These are phyloP conservation scores for Tolypocladium nubicola DNA, from an alignment of 2,329 filamentous ascomycete species.

Conservation along the genomic window DNA sequence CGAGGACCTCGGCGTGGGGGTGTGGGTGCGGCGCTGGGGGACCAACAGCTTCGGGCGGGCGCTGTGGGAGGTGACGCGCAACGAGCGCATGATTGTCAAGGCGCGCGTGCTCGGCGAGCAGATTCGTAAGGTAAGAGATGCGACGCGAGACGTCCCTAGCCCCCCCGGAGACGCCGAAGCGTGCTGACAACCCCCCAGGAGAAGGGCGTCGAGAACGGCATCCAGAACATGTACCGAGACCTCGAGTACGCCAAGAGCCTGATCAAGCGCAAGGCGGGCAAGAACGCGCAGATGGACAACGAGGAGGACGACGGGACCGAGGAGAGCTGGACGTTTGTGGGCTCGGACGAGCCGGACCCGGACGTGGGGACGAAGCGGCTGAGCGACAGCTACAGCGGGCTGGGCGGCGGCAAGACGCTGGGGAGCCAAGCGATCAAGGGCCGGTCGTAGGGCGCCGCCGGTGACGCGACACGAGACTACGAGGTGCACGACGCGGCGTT, in stretches of 20 bases:
- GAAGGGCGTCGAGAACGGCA: constrained; percentile 79
- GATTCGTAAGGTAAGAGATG: constrained; percentile 64
- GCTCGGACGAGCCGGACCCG: constrained; percentile 38
- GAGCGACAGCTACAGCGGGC: constrained; percentile 20
- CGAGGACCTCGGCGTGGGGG: constrained; percentile 86
- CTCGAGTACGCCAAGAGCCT: constrained; percentile 84
- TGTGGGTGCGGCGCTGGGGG: constrained; percentile 81
- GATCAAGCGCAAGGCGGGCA: constrained; percentile 54
- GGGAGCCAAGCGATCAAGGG: constrained; percentile 10
- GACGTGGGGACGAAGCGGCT: constrained; percentile 30
- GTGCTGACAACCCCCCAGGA: constrained; percentile 48
- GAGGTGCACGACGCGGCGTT: neutral
- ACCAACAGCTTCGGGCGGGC: constrained; percentile 76
- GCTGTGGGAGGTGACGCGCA: constrained; percentile 84
- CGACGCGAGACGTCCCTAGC: neutral
- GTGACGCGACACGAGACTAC: neutral
- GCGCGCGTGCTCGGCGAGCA: constrained; percentile 72
- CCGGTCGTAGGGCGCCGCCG: neutral
- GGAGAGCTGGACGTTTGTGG: constrained; percentile 88
- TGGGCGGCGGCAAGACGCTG: constrained; percentile 10
- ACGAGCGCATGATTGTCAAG: constrained; percentile 83
- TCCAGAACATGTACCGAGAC: constrained; percentile 89
- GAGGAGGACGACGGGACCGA: constrained; percentile 50
- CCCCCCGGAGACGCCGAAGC: neutral
- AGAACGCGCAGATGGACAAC: constrained; percentile 28